Conservation (phyloP, 306 rosid genomes). For the Delonix regia region DNA sequence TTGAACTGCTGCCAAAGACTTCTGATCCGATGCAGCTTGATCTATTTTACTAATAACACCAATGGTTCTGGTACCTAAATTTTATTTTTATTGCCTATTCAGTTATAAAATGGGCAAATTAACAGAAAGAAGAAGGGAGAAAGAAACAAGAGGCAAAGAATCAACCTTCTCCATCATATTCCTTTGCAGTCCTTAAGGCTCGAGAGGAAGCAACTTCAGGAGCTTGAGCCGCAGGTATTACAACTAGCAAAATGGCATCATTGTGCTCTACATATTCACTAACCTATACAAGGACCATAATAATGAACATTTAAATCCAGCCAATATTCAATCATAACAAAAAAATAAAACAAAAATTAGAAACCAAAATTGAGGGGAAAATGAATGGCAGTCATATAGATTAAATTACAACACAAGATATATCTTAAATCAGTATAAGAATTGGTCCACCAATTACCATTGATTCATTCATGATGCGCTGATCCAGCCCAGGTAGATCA, state of each 20-base stretch:
- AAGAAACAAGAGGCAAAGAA: conserved; percentile 21
- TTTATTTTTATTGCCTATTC: conserved; percentile 26
- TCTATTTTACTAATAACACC: conserved; percentile 93
- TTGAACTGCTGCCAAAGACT: conserved; percentile 91
- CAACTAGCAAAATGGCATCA: conserved; percentile 87
- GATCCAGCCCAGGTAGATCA: conserved; percentile 97
- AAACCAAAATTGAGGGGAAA: neutral
- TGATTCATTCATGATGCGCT: conserved; percentile 81
- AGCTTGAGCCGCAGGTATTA: conserved; percentile 91
- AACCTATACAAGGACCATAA: conserved; percentile 57
- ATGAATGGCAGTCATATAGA: neutral
- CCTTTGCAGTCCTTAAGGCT: conserved; percentile 81
- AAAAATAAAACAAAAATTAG: conserved; percentile 17
- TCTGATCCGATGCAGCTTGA: conserved; percentile 89
- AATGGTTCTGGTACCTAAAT: conserved; percentile 84
- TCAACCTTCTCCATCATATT: conserved; percentile 84
- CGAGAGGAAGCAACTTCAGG: conserved; percentile 88
- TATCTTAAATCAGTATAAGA: neutral
- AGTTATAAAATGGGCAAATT: conserved; percentile 23
- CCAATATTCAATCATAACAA: conserved; percentile 21
- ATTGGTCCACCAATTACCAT: conserved; percentile 56
- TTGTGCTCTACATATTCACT: conserved; percentile 90
- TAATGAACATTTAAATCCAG: conserved; percentile 31
- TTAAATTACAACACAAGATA: neutral
- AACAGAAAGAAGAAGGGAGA: neutral